These are phyloP conservation scores for Polytrichum commune DNA, from an alignment of 225 moss, liverwort and hornwort genomes.

Conservation along the genomic window DNA sequence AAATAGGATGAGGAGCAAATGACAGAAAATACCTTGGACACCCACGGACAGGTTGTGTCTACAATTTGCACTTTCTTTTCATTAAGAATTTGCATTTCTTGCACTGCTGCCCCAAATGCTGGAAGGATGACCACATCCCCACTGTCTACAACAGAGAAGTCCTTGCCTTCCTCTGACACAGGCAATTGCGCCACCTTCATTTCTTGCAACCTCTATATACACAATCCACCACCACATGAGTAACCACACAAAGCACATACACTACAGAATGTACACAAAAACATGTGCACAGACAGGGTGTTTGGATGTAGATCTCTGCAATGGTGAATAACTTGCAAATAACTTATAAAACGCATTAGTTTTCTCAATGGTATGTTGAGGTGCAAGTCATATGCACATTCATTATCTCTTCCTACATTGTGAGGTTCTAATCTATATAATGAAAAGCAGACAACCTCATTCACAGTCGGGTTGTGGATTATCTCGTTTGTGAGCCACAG, in stretches of 20 bases:
- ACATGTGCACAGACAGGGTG: no score
- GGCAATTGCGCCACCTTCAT: conserved; percentile 66
- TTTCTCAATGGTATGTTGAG: no score
- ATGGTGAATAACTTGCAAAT: not conserved
- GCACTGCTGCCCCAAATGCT: conserved; percentile 92
- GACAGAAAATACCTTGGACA: conserved; percentile 65
- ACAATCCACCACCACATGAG: no score
- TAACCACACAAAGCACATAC: no score
- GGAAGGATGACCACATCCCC: conserved; percentile 92
- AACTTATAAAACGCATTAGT: no score
- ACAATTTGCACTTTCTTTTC: conserved; percentile 94
- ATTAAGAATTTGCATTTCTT: conserved; percentile 82
- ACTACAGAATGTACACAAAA: no score
- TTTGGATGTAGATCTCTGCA: no score
- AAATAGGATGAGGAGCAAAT: not conserved
- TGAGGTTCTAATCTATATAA: not conserved
- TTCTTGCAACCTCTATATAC: conserved; percentile 63
- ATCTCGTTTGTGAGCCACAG: conserved; percentile 99
- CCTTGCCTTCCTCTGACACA: conserved; percentile 61
- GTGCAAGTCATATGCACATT: no score
- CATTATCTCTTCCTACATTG: not conserved
- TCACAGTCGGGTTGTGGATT: conserved; percentile 95
- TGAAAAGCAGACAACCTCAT: conserved; percentile 39
- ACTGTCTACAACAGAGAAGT: conserved; percentile 64
- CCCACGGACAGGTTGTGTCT: conserved; percentile 99